Percentiles rank a stretch among this genome's conserved stretches.
Conservation (phyloP, 2,329 filamentous ascomycete species). For the Phialocephala sp. region DNA sequence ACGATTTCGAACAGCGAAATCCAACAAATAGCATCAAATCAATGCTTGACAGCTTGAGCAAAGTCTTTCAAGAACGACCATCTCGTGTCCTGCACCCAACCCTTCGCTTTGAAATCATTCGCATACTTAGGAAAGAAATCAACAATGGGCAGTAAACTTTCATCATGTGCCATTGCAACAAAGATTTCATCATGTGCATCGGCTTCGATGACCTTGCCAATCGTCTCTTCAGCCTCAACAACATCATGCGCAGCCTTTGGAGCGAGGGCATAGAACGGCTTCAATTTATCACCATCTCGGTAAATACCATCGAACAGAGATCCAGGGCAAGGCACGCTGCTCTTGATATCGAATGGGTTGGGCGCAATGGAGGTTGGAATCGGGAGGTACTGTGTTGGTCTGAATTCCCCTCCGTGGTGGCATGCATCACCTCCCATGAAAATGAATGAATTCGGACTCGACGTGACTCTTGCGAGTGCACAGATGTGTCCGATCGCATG, state of each 20-base stretch:
- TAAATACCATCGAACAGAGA: constrained; percentile 49
- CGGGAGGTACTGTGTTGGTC: constrained; percentile 50
- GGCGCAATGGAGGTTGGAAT: constrained; percentile 47
- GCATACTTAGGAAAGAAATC: constrained; percentile 57
- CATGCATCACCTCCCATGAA: constrained; percentile 56
- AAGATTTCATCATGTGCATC: constrained; percentile 53
- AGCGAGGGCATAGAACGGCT: constrained; percentile 45
- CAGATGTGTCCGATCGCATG: constrained; percentile 54
- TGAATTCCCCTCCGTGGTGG: constrained; percentile 52
- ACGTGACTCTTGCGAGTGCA: constrained; percentile 48
- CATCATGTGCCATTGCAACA: constrained; percentile 55
- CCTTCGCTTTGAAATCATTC: constrained; percentile 53
- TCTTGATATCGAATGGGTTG: constrained; percentile 44
- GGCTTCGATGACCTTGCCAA: constrained; percentile 52
- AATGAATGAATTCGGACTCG: constrained; percentile 48
- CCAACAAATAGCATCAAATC: neutral
- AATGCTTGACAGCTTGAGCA: constrained; percentile 46
- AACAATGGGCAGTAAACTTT: constrained; percentile 48
- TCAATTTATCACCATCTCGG: constrained; percentile 36
- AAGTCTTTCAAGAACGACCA: constrained; percentile 60
- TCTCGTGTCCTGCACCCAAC: constrained; percentile 50
- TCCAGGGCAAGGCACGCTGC: constrained; percentile 47
- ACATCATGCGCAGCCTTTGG: constrained; percentile 35
- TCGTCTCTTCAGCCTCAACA: constrained; percentile 46
- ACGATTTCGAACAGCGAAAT: neutral